Evolutionary conservation across 352 stramenopile species (phyloP), one percentile per base, ranked within the genome.

Genomic region (Phytophthora brassicae): DNA sequence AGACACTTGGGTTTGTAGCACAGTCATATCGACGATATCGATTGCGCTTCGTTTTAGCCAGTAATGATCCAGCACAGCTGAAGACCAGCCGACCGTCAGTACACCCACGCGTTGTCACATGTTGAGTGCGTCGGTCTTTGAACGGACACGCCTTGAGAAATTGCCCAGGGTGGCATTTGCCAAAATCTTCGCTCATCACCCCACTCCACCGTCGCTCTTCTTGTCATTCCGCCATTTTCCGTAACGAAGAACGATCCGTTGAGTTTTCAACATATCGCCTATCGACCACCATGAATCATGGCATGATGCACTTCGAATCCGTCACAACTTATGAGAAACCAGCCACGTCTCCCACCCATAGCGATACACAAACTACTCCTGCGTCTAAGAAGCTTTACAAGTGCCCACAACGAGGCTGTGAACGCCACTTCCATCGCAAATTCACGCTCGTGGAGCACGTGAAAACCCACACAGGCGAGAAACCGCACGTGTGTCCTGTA

Each of bases 381-480:
- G 13, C 26, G 12, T 13, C 35, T 56, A 14, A 53, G 22, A 68
- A 63, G 41, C 54, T 33, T 1, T 60, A 77, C 16, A 66, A 60
- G 17, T 74, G 64, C 23, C 51, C 64, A 6, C 28, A 70, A 13
- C 61, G 39, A 29, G 66, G 57, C 42, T 88, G 79, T 51, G 66
- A 53, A 19, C 66, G 73, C n/a, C 69, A 72, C 13, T 88, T 88
- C 63, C 80, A 86, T 60, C 79, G 79, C 74, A 84, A 81, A 46
- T 86, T 83, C 59, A 89, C 79, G 35, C 79, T 89, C 55, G 86
- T 64, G 12, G 79, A 89, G 58, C 81, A 91, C 68, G 76, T 85
- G n/a, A n/a, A n/a, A n/a, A n/a, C n/a, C n/a, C n/a, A n/a, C n/a
- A n/a, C n/a, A n/a, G n/a, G n/a, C n/a, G 75, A 84, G 24, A 69